A percentile compares a stretch with the other conserved stretches of the same genome.
These are phyloP conservation scores for Tulasnella sp. DNA, from an alignment of 768 basidiomycete genomes.

Conservation along the genomic window DNA sequence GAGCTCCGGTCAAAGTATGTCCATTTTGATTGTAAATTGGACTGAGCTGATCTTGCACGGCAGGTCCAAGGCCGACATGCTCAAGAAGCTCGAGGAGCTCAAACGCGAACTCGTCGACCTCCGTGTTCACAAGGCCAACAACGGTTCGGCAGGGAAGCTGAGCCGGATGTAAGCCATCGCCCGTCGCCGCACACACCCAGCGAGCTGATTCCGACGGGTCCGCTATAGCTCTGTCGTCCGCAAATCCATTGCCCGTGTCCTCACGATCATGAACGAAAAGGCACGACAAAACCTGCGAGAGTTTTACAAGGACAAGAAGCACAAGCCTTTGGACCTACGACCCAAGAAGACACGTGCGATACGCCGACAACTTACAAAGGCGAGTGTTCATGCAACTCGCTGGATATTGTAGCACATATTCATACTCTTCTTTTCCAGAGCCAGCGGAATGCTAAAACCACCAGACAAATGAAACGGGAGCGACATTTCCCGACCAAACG, in stretches of 20 bases:
- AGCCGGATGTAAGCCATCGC: slow-evolving; percentile 76
- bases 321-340: slow-evolving; percentile 93
- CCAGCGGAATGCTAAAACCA: slow-evolving; percentile 74
- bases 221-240: slow-evolving; percentile 72
- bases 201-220: neutral
- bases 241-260: slow-evolving; percentile 95
- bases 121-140: slow-evolving; percentile 96
- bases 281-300: slow-evolving; percentile 92
- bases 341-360: slow-evolving; percentile 98
- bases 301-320: slow-evolving; percentile 96
- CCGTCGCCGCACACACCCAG: neutral
- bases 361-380: slow-evolving; percentile 85
- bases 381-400: slow-evolving; percentile 28
- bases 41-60: neutral
- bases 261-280: slow-evolving; percentile 99
- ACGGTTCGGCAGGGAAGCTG: slow-evolving; percentile 88
- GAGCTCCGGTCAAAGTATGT: slow-evolving; percentile 90
- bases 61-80: slow-evolving; percentile 94
- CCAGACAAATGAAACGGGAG: slow-evolving; percentile 90
- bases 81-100: slow-evolving; percentile 85
- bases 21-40: neutral
- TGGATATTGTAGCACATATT: neutral
- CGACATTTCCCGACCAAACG: slow-evolving; percentile 74
- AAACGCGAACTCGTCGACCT: slow-evolving; percentile 88
- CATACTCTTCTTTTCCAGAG: slow-evolving; percentile 36